Conservation (phyloP, 2,329 filamentous ascomycete genomes). For the Trichoderma pleuroti region DNA sequence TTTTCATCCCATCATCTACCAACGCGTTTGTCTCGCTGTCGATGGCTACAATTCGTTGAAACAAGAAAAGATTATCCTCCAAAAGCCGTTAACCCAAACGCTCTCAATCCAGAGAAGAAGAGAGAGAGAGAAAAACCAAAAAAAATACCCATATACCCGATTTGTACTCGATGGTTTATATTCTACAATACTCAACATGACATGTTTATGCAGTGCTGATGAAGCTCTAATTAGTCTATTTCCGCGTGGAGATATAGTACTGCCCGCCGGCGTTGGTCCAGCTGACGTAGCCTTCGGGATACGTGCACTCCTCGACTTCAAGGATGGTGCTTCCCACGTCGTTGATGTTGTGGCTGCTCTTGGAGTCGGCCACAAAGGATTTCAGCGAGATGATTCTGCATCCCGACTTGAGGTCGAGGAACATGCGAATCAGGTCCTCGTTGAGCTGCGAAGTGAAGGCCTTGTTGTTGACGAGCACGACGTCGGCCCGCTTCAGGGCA, state of each 20-base stretch:
- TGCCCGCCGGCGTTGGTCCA: conserved; percentile 83
- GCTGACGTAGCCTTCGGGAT: conserved; percentile 73
- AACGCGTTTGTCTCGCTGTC: conserved; percentile 5
- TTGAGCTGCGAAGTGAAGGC: conserved; percentile 89
- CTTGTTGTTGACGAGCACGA: conserved; percentile 98
- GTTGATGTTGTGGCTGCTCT: conserved; percentile 70
- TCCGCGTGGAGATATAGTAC: conserved; percentile 86
- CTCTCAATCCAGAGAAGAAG: background rate
- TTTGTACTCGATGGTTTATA: conserved; percentile 10
- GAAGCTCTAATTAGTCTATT: conserved; percentile 39
- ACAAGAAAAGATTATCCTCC: conserved; percentile 6
- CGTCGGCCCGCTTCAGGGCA: conserved; percentile 79
- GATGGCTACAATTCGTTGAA: conserved; percentile 8
- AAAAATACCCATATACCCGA: conserved; percentile 12
- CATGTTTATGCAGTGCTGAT: conserved; percentile 28
- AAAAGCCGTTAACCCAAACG: conserved; percentile 1
- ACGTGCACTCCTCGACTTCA: conserved; percentile 62
- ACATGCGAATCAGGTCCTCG: conserved; percentile 78
- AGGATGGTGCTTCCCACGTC: conserved; percentile 81
- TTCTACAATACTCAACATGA: conserved; percentile 20
- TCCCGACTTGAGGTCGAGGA: conserved; percentile 87
- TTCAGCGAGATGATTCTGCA: conserved; percentile 89
- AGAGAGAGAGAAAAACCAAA: background rate
- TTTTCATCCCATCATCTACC: conserved; percentile 1
- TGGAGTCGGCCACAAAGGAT: conserved; percentile 79